Base-by-base conservation (phyloP, 805 yeast species). In the Myxozyma geophila region DNA sequence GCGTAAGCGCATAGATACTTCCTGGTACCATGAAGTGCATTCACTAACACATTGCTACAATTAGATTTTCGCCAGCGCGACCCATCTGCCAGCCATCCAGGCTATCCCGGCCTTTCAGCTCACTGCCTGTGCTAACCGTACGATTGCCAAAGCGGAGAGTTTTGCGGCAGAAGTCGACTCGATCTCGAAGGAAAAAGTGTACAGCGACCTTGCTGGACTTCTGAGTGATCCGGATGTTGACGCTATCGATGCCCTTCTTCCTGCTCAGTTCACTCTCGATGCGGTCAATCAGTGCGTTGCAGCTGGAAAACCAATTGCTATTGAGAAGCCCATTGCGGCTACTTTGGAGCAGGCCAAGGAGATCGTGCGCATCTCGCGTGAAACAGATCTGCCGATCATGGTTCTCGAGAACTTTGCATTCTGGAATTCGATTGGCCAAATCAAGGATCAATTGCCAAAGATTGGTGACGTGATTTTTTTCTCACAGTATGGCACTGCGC, bases 291-390 rank as follows among this genome's bases (percentile, higher is more conserved):
- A 83, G 69, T 96, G 96, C 1, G 79, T 90, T 59, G 81, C 83
- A 54, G 82, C 88, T 70, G 84, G 85, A 56, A 93, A 92, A 78
- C 95, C 97, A 63, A 80, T 92, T 52, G 80, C 85, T 44, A 76
- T 93, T 72, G 98, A 93, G 75, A 93, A 93, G 78, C 98, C 98
- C 68, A 87, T 93, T 74, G 95, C 98, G 40, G 96, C 96, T 46
- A 87, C 83, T 64, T 75, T 93, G 71, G 83, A 80, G 10, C 96
- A 91, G 74, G 98, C 97, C 23, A 81, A 80, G 64, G 87, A 89
- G 75, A 84, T 93, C 62, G 97, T 92, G 47, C 75, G 84, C 65
- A 73, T 93, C 52, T 79, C 92, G 50, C 81, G 81, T 54, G 71
- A 80, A 8, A 79, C 92, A 17, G 85, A 85, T 36, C 72, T 90